Base-by-base conservation (phyloP, 371 early-diverging fungal species). In the Vairimorpha ceranae region DNA sequence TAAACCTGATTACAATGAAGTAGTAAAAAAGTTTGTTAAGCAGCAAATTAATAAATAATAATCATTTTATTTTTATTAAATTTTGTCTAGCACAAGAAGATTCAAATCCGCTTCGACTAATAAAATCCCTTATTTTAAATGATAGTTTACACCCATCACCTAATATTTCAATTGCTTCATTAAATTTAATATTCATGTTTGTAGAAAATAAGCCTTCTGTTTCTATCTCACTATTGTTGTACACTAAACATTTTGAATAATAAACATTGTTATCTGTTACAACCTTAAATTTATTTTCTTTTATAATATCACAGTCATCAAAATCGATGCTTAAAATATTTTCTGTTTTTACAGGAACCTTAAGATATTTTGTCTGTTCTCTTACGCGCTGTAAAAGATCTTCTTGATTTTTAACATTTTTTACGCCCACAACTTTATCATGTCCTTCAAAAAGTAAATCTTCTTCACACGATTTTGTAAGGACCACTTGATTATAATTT, bases 11-110 rank as follows among this genome's bases (percentile, higher is more conserved):
- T 58, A 23, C 35, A 67, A 80, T 72, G 64, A 68, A 7, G 15
- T 48, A 32, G 80, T 81, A 29, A 81, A 78, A 69, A 61, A 72
- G 8, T 80, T 80, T 65, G 65, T 82, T 30, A 76, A 74, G 52
- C 36, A 59, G 17, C 35, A 74, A 17, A 58, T 59, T 29, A 27
- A 30, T 27, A 8, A 10, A 19, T 3, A 10, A 14, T 29, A 15
- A 38, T 4, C 30, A 38, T 61, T 35, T 52, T 35, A 23, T 14
- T 4, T 8, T 30, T 4, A 30, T 48, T n/a, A n/a, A n/a, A n/a
- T n/a, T n/a, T n/a, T n/a, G n/a, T n/a, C n/a, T n/a, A n/a, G n/a
- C n/a, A n/a, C n/a, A n/a, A n/a, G n/a, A n/a, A n/a, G n/a, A n/a
- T 41, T 10, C 15, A 41, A 41, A 7, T 10, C 15, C 15, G 41